These are phyloP conservation scores for Candida anutae DNA, from an alignment of 1,139 yeast genomes.

Conservation along the genomic window DNA sequence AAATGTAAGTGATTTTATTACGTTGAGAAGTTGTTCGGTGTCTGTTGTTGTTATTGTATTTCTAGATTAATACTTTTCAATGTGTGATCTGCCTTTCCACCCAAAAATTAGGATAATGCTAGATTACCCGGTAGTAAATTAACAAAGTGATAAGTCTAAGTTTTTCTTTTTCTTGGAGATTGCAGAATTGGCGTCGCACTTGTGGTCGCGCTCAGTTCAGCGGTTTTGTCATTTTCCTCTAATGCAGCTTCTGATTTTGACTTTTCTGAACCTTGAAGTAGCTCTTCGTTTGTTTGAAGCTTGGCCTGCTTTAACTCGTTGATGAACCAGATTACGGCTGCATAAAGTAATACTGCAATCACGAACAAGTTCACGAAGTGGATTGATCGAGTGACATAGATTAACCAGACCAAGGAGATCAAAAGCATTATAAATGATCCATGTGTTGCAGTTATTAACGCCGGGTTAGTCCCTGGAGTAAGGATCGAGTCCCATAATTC, in stretches of 20 bases:
- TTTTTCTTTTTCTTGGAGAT: constrained; percentile 10
- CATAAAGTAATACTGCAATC: constrained; percentile 69
- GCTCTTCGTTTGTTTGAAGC: constrained; percentile 33
- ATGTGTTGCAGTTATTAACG: constrained; percentile 75
- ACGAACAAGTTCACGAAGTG: constrained; percentile 72
- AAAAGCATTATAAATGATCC: constrained; percentile 52
- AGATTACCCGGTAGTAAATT: no score
- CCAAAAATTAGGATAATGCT: no score
- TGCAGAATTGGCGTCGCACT: constrained; percentile 4
- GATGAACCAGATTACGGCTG: constrained; percentile 81
- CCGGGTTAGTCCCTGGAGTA: constrained; percentile 93
- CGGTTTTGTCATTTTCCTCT: not conserved
- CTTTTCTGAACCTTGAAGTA: constrained; percentile 10
- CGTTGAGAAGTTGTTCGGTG: no score
- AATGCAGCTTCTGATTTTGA: constrained; percentile 1
- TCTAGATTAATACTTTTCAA: no score
- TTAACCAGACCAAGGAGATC: constrained; percentile 46
- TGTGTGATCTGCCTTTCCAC: no score
- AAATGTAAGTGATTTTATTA: no score
- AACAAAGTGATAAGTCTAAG: no score
- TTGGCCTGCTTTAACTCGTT: constrained; percentile 55
- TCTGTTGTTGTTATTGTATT: no score
- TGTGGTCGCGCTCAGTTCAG: constrained; percentile 1
- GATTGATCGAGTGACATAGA: constrained; percentile 56
- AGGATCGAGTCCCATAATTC: constrained; percentile 88